phyloP scores from a whole-genome alignment of 768 basidiomycete genomes.

The Tulasnella sp. region DNA sequence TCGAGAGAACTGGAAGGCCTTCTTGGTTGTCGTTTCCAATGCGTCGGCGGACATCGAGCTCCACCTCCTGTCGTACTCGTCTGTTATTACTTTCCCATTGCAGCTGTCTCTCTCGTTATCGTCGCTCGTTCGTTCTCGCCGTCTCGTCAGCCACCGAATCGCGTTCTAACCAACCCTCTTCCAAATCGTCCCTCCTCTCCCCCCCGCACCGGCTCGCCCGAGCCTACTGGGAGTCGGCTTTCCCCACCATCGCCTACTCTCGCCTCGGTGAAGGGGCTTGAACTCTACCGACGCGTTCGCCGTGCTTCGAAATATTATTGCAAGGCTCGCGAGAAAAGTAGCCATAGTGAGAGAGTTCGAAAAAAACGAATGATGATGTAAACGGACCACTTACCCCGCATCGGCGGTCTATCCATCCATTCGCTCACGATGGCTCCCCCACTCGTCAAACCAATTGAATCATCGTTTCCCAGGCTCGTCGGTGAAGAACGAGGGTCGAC shows the following conservation, averaged over 20 bases:
- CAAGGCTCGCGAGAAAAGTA: not conserved
- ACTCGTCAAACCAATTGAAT: not conserved
- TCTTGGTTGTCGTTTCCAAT: not conserved
- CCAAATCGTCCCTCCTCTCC: not conserved
- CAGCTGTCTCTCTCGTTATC: not conserved
- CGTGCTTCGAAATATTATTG: not conserved
- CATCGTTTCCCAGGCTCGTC: constrained; percentile 1
- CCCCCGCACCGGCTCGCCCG: not conserved
- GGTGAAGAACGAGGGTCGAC: not conserved
- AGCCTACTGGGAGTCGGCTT: not conserved
- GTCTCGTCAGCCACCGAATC: not conserved
- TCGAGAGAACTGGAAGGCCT: not conserved
- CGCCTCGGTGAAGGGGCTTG: not conserved
- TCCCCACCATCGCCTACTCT: not conserved
- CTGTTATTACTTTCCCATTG: not conserved
- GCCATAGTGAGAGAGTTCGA: not conserved
- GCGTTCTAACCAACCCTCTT: not conserved
- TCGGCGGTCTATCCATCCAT: not conserved
- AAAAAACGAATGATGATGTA: constrained; percentile 1
- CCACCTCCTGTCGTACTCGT: not conserved
- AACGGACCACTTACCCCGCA: not conserved
- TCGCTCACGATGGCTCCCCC: not conserved
- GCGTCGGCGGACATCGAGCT: not conserved
- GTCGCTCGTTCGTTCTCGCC: not conserved
- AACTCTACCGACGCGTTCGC: not conserved